Base-by-base conservation (phyloP, 2,329 filamentous ascomycete genomes). In the Penicillium janthinellum region DNA sequence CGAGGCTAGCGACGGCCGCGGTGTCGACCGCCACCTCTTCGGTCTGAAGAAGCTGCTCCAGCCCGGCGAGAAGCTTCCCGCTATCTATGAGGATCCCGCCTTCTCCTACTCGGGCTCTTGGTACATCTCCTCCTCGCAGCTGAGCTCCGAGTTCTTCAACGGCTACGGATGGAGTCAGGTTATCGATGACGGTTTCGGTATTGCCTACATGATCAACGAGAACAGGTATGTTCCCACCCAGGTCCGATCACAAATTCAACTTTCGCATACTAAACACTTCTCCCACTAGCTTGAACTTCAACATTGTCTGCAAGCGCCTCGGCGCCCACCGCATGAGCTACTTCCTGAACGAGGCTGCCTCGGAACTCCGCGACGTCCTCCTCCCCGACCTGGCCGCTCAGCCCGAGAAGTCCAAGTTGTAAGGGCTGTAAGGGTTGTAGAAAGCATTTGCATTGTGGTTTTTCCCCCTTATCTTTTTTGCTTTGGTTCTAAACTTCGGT, bases 121-220 rank as follows among this genome's bases (percentile, higher is more conserved):
- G 95, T 96, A 88, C 79, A 83, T 99, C 60, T 94, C 89, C 31
- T 92, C 88, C 31, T 92, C 88, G 62, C 96, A 99, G 81, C 82
- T 99, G 75, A 95, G 90, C 79, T 93, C 89, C 37, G 96, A 99
- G 82, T 97, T 91, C 83, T 99, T 98, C 80, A 99, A 99, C 76
- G 95, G 96, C 25, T 99, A 99, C 78, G 95, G 95, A 48, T 99
- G 95, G 95, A 95, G 90, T 74, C 94, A 99, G 82, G 95, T 99
- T 54, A 90, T 98, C 57, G 93, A 98, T 72, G 91, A 90, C 61
- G 95, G 95, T 34, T 99, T 95, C 79, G 95, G 95, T 66, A 96
- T 99, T 73, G 95, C 95, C 41, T 99, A 99, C 77, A 99, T 99
- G 95, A 98, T 99, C 77, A 99, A 99, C 75, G 94, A 98, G 84